These are phyloP conservation scores for Sparassis latifolia DNA, from an alignment of 1,284 basidiomycete genomes.

Conservation along the genomic window DNA sequence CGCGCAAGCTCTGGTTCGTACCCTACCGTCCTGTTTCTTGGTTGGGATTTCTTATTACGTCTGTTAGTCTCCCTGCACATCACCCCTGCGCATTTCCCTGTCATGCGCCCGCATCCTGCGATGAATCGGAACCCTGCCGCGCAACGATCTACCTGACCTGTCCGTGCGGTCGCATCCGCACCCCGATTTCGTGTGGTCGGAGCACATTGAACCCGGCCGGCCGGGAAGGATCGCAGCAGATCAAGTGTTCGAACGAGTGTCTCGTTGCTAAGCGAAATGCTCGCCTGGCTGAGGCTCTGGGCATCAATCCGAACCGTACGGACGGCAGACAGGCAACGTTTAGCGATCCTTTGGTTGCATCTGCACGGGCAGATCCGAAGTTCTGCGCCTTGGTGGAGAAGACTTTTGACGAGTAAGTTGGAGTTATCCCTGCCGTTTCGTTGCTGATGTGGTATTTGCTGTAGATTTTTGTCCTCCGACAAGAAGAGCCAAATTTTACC, in stretches of 20 bases:
- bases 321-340: constrained; percentile 42
- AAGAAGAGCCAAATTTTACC: constrained; percentile 72
- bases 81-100: constrained; percentile 74
- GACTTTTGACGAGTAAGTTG: constrained; percentile 68
- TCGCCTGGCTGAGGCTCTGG: constrained; percentile 80
- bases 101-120: constrained; percentile 81
- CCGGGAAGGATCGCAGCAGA: constrained; percentile 31
- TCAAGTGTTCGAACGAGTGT: constrained; percentile 81
- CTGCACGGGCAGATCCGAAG: constrained; percentile 55
- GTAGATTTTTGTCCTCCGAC: constrained; percentile 62
- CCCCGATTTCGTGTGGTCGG: constrained; percentile 64
- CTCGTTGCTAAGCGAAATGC: constrained; percentile 79
- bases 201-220: constrained; percentile 40
- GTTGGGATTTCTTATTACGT: background rate
- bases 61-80: constrained; percentile 43
- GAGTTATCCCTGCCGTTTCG: background rate
- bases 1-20: constrained; percentile 70
- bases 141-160: constrained; percentile 62
- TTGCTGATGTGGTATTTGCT: constrained; percentile 5
- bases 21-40: background rate
- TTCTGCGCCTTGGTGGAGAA: constrained; percentile 74
- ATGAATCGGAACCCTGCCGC: constrained; percentile 73
- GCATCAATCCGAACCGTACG: constrained; percentile 54
- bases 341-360: constrained; percentile 51
- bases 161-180: constrained; percentile 75